A percentile compares a stretch with the other conserved stretches of the same genome.
Evolutionary conservation across 192 early-diverging fungal genomes (phyloP).

Genomic region (Entophlyctis luteolus): DNA sequence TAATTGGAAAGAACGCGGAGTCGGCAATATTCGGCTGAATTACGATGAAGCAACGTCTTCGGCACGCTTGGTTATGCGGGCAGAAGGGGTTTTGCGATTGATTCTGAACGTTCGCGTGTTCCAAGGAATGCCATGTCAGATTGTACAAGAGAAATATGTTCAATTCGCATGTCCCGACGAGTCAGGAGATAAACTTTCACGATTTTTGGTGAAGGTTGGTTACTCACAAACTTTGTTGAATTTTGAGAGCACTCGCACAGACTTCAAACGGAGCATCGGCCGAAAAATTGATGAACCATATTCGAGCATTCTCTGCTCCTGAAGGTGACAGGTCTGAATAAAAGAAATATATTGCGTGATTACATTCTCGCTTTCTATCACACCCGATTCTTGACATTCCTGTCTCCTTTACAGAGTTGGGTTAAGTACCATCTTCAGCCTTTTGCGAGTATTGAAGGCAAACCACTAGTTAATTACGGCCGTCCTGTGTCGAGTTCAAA

Average conservation of each 20-base stretch:
- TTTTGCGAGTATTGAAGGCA: slow-evolving; percentile 67
- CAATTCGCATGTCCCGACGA: slow-evolving; percentile 23
- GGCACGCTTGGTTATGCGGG: slow-evolving; percentile 26
- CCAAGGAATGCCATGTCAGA: slow-evolving; percentile 21
- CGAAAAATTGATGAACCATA: no score
- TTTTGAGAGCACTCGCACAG: no score
- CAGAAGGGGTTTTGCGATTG: slow-evolving; percentile 19
- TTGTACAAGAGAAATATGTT: slow-evolving; percentile 27
- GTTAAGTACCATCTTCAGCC: slow-evolving; percentile 69
- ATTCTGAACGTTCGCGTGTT: slow-evolving; percentile 27
- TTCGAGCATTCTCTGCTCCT: no score
- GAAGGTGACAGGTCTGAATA: no score
- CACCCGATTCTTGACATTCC: slow-evolving; percentile 87
- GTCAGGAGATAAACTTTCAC: not conserved
- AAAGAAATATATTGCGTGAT: no score
- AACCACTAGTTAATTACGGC: no score
- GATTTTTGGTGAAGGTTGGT: slow-evolving; percentile 24
- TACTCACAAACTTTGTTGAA: no score
- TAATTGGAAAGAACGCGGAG: slow-evolving; percentile 28
- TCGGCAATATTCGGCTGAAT: slow-evolving; percentile 21
- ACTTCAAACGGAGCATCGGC: no score
- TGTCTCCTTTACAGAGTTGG: slow-evolving; percentile 82
- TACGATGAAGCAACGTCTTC: not conserved
- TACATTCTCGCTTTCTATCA: no score
- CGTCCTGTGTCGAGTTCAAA: no score